Conservation (phyloP, 495 filamentous ascomycete species). For the Antarctomyces pellizariae region DNA sequence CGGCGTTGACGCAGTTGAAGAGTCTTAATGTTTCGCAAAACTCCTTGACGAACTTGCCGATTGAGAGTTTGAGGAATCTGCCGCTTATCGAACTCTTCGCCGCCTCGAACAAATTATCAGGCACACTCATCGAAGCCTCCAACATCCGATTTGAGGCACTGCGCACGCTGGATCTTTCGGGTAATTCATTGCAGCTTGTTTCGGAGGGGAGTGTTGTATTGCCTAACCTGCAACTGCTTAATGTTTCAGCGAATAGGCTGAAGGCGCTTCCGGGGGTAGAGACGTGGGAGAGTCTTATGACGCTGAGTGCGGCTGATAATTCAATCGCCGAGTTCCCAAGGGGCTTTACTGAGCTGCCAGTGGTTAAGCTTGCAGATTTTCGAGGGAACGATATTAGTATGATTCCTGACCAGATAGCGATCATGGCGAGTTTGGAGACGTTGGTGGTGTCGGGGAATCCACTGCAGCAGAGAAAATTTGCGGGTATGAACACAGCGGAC, state of each 20-base stretch:
- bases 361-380: conserved; percentile 53
- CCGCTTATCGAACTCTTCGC: conserved; percentile 51
- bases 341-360: conserved; percentile 42
- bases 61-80: conserved; percentile 36
- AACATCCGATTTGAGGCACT: conserved; percentile 34
- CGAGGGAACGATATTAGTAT: conserved; percentile 58
- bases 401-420: conserved; percentile 52
- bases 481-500: conserved; percentile 56
- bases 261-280: conserved; percentile 42
- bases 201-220: conserved; percentile 29
- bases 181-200: conserved; percentile 40
- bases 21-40: conserved; percentile 63
- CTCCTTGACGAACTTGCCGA: conserved; percentile 40
- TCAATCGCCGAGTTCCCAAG: conserved; percentile 45
- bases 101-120: conserved; percentile 58
- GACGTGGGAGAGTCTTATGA: conserved; percentile 46
- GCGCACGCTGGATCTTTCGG: conserved; percentile 50
- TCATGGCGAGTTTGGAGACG: conserved; percentile 53
- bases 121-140: conserved; percentile 38
- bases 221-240: conserved; percentile 49
- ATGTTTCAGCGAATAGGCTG: conserved; percentile 56
- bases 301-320: conserved; percentile 60
- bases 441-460: conserved; percentile 70
- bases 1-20: conserved; percentile 37
- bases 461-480: conserved; percentile 61